These are phyloP conservation scores for Xylaria longipes DNA, from an alignment of 495 filamentous ascomycete genomes.

Conservation along the genomic window DNA sequence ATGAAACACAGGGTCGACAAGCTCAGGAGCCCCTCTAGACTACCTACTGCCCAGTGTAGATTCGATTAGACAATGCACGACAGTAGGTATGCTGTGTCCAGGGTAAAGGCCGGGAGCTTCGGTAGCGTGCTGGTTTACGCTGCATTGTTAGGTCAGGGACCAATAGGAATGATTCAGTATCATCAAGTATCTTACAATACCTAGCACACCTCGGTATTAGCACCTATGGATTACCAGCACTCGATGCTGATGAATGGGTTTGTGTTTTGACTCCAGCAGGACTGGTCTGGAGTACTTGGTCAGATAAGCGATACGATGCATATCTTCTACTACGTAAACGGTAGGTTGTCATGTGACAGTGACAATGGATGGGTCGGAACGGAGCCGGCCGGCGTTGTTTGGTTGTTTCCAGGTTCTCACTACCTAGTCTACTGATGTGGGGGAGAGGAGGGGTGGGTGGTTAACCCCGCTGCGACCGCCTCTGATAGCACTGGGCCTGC, in stretches of 20 bases:
- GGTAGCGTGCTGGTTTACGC: not conserved
- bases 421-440: not conserved
- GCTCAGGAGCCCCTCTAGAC: not conserved
- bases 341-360: not conserved
- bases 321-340: not conserved
- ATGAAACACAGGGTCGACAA: not conserved
- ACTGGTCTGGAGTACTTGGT: not conserved
- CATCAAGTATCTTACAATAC: not conserved
- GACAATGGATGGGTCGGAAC: not conserved
- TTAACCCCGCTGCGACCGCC: conserved; percentile 6
- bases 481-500: not conserved
- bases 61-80: not conserved
- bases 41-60: too few species aligned
- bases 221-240: not conserved
- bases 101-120: not conserved
- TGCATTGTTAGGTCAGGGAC: not conserved
- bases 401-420: too few species aligned
- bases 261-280: not conserved
- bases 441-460: conserved; percentile 6
- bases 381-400: conserved; percentile 25
- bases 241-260: not conserved
- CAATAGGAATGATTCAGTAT: not conserved
- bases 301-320: not conserved
- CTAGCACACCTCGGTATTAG: not conserved
- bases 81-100: not conserved